Base-by-base conservation (phyloP, 208 protist genomes). In the Acanthamoeba divionensis region DNA sequence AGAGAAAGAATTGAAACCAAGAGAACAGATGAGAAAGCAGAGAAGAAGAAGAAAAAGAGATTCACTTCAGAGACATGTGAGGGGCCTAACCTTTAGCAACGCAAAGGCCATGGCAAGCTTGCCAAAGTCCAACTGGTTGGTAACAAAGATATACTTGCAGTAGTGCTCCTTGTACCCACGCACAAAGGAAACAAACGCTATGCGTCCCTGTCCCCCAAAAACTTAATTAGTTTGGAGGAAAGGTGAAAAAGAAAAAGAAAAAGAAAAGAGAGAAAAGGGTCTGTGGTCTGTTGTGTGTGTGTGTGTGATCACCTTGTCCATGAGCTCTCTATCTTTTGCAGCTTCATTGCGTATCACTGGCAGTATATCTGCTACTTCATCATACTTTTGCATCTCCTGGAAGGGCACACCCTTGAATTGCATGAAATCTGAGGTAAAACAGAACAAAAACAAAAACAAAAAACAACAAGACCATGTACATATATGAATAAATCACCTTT, bases 131-230 rank as follows among this genome's bases (percentile, higher is more conserved):
- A 95, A 85, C 18, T 83, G 36, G 18, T 79, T 50, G 38, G 94
- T 90, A 71, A 90, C 55, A 57, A 95, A 95, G 50, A 95, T 91
- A 63, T 88, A 93, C 75, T 90, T 86, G 73, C 60, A 93, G 31
- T 91, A 83, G 79, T 95, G 92, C 88, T 95, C 92, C 65, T 93
- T 88, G 92, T 95, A 95, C 50, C 85, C 93, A 10, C 91, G 89
- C 38, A 95, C 67, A 71, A 75, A 94, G 18, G 93, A 92, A 21
- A 94, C 91, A 36, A 92, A 95, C 9, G 93, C 93, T 13, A 73
- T n/a, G n/a, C n/a, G n/a, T n/a, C n/a, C 26, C n/a, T 47, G 50
- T 45, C 13, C n/a, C 71, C 31, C 18, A 65, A 82, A n/a, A 60
- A 26, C n/a, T 60, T 60, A 60, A 60, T 21, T 60, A 60, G 21